A percentile compares a stretch with the other conserved stretches of the same genome.
Evolutionary conservation across 306 rosid species (phyloP).

Genomic region (Hippophae tibetana): DNA sequence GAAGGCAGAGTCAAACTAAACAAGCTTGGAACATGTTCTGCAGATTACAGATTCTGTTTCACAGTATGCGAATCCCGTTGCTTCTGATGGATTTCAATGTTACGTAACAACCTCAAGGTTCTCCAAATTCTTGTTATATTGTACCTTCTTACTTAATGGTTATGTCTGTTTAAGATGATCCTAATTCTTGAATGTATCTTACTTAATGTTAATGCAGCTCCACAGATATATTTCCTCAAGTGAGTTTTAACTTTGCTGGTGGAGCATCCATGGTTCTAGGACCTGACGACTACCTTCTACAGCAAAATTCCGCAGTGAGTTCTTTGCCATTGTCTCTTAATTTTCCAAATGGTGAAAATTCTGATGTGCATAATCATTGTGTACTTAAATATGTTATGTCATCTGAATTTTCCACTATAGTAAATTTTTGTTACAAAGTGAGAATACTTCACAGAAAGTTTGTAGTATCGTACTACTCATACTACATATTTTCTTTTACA

Average conservation of each 20-base stretch:
- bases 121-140: background rate
- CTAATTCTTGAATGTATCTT: background rate
- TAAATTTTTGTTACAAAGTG: too few relatives aligned
- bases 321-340: constrained; percentile 1
- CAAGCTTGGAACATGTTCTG: constrained; percentile 6
- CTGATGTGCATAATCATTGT: constrained; percentile 4
- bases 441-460: too few relatives aligned
- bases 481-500: background rate
- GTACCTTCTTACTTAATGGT: background rate
- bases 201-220: constrained; percentile 26
- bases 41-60: constrained; percentile 50
- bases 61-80: constrained; percentile 32
- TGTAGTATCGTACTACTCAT: too few relatives aligned
- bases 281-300: constrained; percentile 64
- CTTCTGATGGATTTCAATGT: constrained; percentile 47
- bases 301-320: constrained; percentile 55
- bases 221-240: constrained; percentile 50
- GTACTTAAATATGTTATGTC: background rate
- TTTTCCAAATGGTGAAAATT: constrained; percentile 8
- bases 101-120: constrained; percentile 45
- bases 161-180: background rate
- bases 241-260: constrained; percentile 55
- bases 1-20: background rate
- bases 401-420: background rate
- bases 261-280: constrained; percentile 52